phyloP scores from a whole-genome alignment of 257 asterid species.

The Buddleja alternifolia region DNA sequence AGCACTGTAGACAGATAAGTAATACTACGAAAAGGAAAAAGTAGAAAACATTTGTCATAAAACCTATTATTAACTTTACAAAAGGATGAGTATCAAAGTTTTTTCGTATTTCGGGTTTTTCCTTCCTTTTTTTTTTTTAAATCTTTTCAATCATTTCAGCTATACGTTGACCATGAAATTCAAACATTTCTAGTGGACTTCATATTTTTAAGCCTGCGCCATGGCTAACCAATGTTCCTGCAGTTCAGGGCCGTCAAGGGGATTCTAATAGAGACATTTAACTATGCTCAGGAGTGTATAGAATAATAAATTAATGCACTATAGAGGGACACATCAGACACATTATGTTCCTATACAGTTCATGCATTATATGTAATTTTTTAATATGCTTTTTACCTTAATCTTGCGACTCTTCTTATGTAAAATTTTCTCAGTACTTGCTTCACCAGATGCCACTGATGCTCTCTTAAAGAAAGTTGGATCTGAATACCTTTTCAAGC shows the following conservation, averaged over 20 bases:
- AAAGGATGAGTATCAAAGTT: neutral
- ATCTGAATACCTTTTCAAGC: constrained; percentile 94
- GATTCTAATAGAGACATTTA: no score
- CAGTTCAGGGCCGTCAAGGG: no score
- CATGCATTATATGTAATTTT: neutral
- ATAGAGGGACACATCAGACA: neutral
- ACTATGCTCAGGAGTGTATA: constrained; percentile 7
- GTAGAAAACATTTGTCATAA: neutral
- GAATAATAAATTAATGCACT: neutral
- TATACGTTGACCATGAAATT: no score
- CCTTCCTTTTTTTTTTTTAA: neutral
- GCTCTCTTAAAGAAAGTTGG: constrained; percentile 85
- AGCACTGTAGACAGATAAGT: constrained; percentile 17
- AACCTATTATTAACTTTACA: no score
- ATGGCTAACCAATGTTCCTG: no score
- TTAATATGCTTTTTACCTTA: constrained; percentile 60
- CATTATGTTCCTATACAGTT: constrained; percentile 14
- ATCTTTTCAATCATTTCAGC: no score
- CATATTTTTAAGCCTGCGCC: no score
- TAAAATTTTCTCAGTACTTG: constrained; percentile 46
- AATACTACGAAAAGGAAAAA: neutral
- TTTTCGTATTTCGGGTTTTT: constrained; percentile 10
- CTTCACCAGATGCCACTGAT: constrained; percentile 63
- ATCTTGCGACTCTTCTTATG: constrained; percentile 67
- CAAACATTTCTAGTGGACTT: no score